Conservation (phyloP, 2,329 filamentous ascomycete species). For the Thermochaetoides dissita region DNA sequence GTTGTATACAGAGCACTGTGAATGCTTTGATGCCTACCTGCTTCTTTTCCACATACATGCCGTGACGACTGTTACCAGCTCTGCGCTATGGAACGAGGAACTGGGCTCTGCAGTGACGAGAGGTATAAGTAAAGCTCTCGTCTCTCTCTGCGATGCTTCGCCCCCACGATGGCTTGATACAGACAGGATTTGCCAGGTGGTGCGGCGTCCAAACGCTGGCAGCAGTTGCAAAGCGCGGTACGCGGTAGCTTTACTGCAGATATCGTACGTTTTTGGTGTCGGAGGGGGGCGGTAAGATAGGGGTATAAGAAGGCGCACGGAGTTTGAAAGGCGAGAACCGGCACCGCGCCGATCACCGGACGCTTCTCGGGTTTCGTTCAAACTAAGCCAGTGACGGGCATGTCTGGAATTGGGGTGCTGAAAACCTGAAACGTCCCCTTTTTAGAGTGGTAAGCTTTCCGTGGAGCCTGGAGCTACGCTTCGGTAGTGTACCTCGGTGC, state of each 20-base stretch:
- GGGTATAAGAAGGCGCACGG: too few relatives aligned
- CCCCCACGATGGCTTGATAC: too few relatives aligned
- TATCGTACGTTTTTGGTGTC: constrained; percentile 11
- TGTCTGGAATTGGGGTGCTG: too few relatives aligned
- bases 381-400: neutral
- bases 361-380: neutral
- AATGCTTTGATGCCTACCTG: neutral
- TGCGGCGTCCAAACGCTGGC: too few relatives aligned
- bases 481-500: neutral
- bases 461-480: neutral
- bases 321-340: neutral
- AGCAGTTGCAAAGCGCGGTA: constrained; percentile 6
- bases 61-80: too few relatives aligned
- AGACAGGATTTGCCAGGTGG: too few relatives aligned
- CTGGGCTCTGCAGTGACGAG: too few relatives aligned
- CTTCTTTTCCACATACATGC: neutral
- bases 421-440: constrained; percentile 1
- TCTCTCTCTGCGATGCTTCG: too few relatives aligned
- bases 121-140: too few relatives aligned
- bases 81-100: too few relatives aligned
- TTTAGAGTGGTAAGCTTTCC: constrained; percentile 4
- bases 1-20: too few relatives aligned
- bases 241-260: constrained; percentile 7
- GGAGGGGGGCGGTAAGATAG: neutral
- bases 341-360: constrained; percentile 5